These are phyloP conservation scores for Ophiocordyceps robertsii DNA, from an alignment of 2,329 filamentous ascomycete species.

Conservation along the genomic window DNA sequence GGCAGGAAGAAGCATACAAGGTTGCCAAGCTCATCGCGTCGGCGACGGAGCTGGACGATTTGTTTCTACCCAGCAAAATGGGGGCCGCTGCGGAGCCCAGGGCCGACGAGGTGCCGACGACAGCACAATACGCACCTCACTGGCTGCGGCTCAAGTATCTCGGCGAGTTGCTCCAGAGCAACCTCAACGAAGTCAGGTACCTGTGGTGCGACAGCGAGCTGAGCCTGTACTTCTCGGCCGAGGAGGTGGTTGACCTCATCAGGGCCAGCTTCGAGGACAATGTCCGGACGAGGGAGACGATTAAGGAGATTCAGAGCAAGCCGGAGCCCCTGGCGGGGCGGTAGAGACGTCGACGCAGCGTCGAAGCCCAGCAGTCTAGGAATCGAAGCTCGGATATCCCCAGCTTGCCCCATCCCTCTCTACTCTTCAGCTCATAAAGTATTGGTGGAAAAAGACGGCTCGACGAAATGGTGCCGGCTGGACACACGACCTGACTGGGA, in stretches of 20 bases:
- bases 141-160: slow-evolving; percentile 54
- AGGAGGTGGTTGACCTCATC: slow-evolving; percentile 50
- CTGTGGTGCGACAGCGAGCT: slow-evolving; percentile 55
- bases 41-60: slow-evolving; percentile 43
- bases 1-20: slow-evolving; percentile 50
- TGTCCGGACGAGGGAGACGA: slow-evolving; percentile 40
- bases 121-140: slow-evolving; percentile 44
- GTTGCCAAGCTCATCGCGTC: slow-evolving; percentile 44
- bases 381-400: no score
- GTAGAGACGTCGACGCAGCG: no score
- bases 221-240: slow-evolving; percentile 46
- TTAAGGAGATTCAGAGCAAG: slow-evolving; percentile 42
- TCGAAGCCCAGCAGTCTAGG: no score
- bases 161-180: slow-evolving; percentile 51
- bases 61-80: slow-evolving; percentile 38
- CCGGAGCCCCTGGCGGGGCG: slow-evolving; percentile 23
- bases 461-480: not conserved
- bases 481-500: no score
- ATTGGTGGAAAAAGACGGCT: not conserved
- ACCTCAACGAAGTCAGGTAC: slow-evolving; percentile 48
- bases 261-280: slow-evolving; percentile 53
- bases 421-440: no score
- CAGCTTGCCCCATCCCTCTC: no score
- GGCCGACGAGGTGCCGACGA: slow-evolving; percentile 34
- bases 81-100: slow-evolving; percentile 10